Base-by-base conservation (phyloP, 2,329 filamentous ascomycete species). In the Ascochyta lentis region DNA sequence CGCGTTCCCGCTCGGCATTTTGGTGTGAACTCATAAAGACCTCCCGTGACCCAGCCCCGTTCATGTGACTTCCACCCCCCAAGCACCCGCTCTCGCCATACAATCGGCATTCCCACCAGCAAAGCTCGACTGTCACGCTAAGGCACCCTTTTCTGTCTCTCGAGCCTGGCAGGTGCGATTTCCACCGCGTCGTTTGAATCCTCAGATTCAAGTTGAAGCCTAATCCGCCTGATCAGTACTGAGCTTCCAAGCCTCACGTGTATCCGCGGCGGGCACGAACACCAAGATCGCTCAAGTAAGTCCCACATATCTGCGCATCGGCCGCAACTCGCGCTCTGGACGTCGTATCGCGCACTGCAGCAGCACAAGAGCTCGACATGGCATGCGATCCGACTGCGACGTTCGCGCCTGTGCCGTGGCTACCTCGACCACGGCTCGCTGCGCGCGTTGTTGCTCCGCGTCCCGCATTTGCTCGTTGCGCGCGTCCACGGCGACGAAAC, bases 401-500 rank as follows among this genome's bases (percentile, higher is more conserved):
- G 26, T 39, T 54, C 46, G 62, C 63, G 51, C 46, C 55, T 53
- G 61, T 56, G 34, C 59, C 50, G 59, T 61, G 59, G 58, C 39
- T 53, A 60, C 59, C 49, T 64, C 23, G 38, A 15, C 31, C 16
- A 37, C 50, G 31, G 60, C 54, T 59, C 33, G 60, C 58, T 62
- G 56, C 55, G 50, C 41, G 59, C 61, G 49, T 49, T 65, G 59
- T 56, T 61, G 61, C 59, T 53, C 60, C 54, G 60, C 61, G 56
- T 67, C 61, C 57, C 61, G 63, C 67, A 49, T 51, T 42, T 46
- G 54, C 26, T 56, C 43, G 16, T 39, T 46, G 60, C 61, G 70
- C 71, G 66, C 67, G 65, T 61, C 59, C 53, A 63, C 61, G 46
- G 61, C 62, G 41, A 65, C 61, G 64, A 60, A 65, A 71, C 68